These are phyloP conservation scores for Amphicarpaea edgeworthii DNA, from an alignment of 306 rosid species.

Conservation along the genomic window DNA sequence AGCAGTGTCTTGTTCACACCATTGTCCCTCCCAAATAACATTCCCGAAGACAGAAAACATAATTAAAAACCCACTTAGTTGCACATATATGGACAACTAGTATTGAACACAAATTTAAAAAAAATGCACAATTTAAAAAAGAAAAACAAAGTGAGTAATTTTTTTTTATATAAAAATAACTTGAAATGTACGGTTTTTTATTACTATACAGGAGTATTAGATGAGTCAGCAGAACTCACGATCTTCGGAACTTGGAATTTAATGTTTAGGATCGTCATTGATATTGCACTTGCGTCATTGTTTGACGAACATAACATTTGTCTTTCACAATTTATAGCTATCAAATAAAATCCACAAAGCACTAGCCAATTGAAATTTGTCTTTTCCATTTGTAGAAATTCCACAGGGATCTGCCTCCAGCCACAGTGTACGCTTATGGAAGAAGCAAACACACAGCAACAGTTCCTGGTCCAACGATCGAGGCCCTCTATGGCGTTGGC, in stretches of 20 bases:
- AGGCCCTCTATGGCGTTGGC: slow-evolving; percentile 58
- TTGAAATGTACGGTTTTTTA: too few relatives aligned
- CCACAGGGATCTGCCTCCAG: slow-evolving; percentile 74
- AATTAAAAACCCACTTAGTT: background rate
- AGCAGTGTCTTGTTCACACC: background rate
- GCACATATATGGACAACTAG: background rate
- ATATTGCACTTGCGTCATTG: background rate
- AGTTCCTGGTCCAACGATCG: slow-evolving; percentile 87
- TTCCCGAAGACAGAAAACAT: too few relatives aligned
- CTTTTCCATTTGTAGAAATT: slow-evolving; percentile 62
- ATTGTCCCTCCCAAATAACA: background rate
- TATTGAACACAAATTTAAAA: too few relatives aligned
- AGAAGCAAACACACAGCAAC: slow-evolving; percentile 53
- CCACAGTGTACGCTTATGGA: slow-evolving; percentile 78
- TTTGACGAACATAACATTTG: background rate
- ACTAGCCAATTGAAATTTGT: background rate
- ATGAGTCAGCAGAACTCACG: background rate
- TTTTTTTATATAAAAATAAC: too few relatives aligned
- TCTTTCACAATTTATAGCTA: background rate
- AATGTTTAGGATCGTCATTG: background rate
- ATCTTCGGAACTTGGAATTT: background rate
- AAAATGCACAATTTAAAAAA: too few relatives aligned
- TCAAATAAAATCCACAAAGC: background rate
- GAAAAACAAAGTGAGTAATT: too few relatives aligned
- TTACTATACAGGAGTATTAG: too few relatives aligned